Conservation (phyloP, 2,329 filamentous ascomycete genomes). For the Elsinoe ampelina region DNA sequence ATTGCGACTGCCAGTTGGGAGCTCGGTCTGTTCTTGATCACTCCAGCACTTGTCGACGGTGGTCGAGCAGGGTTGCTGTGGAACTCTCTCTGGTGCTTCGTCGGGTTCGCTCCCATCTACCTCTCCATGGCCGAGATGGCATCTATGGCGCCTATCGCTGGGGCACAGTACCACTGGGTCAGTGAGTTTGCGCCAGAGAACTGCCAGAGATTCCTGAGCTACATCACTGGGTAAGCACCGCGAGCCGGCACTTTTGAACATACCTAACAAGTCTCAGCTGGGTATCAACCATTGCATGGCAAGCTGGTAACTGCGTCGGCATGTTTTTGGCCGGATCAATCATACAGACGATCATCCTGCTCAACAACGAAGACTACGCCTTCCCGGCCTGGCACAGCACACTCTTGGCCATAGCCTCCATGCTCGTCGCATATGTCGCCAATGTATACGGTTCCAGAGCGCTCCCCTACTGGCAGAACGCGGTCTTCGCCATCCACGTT, state of each 20-base stretch:
- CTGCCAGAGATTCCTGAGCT: conserved; percentile 19
- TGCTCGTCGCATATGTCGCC: neutral
- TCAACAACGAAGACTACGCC: conserved; percentile 4
- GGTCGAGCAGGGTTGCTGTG: conserved; percentile 24
- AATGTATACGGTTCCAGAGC: conserved; percentile 2
- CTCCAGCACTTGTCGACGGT: conserved; percentile 20
- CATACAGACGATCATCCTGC: neutral
- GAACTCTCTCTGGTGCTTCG: conserved; percentile 21
- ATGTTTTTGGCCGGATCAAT: conserved; percentile 1
- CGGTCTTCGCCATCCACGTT: conserved; percentile 44
- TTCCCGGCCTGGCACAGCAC: neutral
- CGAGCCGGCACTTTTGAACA: conserved; percentile 22
- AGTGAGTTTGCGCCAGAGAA: conserved; percentile 16
- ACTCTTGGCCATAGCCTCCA: neutral
- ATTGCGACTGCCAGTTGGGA: conserved; percentile 47
- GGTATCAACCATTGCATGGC: conserved; percentile 31
- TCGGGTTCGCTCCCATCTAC: conserved; percentile 21
- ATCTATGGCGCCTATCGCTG: conserved; percentile 26
- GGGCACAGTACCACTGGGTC: conserved; percentile 23
- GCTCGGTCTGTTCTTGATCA: conserved; percentile 30
- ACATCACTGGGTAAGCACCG: conserved; percentile 19
- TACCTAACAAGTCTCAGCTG: conserved; percentile 24
- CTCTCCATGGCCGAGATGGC: conserved; percentile 26
- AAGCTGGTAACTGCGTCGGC: conserved; percentile 27
- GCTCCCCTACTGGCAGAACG: conserved; percentile 38